Percentiles rank a stretch among this genome's conserved stretches.
These are phyloP conservation scores for Hyphodiscus hymeniophilus DNA, from an alignment of 495 filamentous ascomycete species.

Conservation along the genomic window DNA sequence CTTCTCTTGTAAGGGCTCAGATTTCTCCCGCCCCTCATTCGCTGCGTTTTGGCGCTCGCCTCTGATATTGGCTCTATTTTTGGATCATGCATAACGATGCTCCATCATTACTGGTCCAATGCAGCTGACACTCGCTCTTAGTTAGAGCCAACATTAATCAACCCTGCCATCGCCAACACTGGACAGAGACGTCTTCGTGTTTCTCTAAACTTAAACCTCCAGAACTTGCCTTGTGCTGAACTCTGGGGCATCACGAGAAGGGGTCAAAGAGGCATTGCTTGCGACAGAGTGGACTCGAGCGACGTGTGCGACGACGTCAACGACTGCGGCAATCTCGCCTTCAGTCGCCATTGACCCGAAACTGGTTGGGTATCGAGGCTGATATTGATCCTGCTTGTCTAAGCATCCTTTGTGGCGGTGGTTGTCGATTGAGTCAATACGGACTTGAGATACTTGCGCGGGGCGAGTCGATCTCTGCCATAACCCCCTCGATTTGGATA, in stretches of 20 bases:
- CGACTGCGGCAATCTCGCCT: conserved; percentile 12
- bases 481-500: conserved; percentile 3
- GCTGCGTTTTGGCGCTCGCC: conserved; percentile 18
- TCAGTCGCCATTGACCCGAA: not conserved
- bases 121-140: conserved; percentile 20
- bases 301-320: not conserved
- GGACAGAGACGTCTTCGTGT: conserved; percentile 8
- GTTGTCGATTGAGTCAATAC: not conserved
- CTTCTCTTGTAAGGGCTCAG: conserved; percentile 5
- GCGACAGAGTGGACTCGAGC: not conserved
- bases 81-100: conserved; percentile 11
- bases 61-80: conserved; percentile 10
- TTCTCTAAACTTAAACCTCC: conserved; percentile 6
- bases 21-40: conserved; percentile 11
- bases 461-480: not conserved
- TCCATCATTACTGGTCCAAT: conserved; percentile 8
- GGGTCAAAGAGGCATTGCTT: conserved; percentile 1
- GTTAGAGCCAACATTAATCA: conserved; percentile 13
- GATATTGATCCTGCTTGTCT: conserved; percentile 6
- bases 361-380: conserved; percentile 6
- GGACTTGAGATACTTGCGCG: not conserved
- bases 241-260: conserved; percentile 3
- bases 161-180: conserved; percentile 15
- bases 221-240: conserved; percentile 11
- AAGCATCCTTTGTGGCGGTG: conserved; percentile 16